phyloP scores from a whole-genome alignment of 257 asterid species.

The Jasminum sambac region DNA sequence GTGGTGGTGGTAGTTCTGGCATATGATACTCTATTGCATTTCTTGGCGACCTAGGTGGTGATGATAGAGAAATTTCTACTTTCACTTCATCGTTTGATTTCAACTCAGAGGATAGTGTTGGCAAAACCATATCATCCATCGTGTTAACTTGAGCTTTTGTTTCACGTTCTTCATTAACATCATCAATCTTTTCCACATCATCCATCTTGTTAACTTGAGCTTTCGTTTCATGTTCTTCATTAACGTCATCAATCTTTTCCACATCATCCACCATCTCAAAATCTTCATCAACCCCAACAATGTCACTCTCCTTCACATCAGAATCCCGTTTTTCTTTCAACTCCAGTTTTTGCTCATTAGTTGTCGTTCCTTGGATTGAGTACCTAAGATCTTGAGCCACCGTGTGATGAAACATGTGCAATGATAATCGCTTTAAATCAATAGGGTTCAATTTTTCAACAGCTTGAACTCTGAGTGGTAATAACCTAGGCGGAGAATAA shows the following conservation, averaged over 20 bases:
- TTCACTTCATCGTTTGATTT: conserved; percentile 21
- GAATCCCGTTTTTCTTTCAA: conserved; percentile 18
- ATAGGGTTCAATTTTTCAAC: conserved; percentile 76
- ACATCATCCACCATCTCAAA: conserved; percentile 38
- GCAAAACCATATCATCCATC: conserved; percentile 33
- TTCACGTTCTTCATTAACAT: conserved; percentile 23
- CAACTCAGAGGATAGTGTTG: conserved; percentile 31
- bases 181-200: conserved; percentile 32
- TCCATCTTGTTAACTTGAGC: too few relatives aligned
- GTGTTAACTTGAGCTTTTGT: too few relatives aligned
- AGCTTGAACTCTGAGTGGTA: conserved; percentile 65
- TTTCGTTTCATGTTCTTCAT: conserved; percentile 28
- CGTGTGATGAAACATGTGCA: conserved; percentile 64
- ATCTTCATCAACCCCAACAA: conserved; percentile 27
- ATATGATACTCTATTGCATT: conserved; percentile 20
- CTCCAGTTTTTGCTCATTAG: conserved; percentile 16
- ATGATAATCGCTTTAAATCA: conserved; percentile 73
- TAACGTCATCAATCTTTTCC: conserved; percentile 32
- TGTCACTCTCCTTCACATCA: conserved; percentile 26
- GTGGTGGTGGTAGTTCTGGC: conserved; percentile 21
- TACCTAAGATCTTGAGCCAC: conserved; percentile 43
- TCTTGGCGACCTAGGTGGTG: conserved; percentile 11
- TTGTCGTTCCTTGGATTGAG: conserved; percentile 31
- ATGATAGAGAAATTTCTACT: conserved; percentile 1
- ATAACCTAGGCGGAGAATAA: conserved; percentile 55